Conservation (phyloP, 768 basidiomycete species). For the Coprinellus micaceus region DNA sequence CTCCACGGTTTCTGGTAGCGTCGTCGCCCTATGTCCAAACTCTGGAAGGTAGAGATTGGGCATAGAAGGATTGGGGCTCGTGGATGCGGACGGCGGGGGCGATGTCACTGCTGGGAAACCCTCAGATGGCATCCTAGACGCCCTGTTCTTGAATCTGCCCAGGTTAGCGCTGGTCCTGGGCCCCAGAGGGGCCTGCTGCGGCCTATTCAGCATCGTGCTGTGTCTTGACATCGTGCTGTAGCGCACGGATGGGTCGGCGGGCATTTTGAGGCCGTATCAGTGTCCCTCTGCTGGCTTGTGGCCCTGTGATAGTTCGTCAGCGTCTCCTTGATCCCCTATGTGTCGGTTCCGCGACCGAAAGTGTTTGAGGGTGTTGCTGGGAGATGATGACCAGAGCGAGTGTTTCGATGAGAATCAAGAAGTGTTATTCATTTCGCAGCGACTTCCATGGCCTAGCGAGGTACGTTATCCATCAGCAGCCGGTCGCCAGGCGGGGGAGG, state of each 20-base stretch:
- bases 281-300: neutral
- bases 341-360: neutral
- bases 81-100: constrained; percentile 7
- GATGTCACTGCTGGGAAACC: constrained; percentile 7
- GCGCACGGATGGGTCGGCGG: constrained; percentile 9
- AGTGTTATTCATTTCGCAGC: neutral
- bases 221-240: constrained; percentile 20
- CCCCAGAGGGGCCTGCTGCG: constrained; percentile 23
- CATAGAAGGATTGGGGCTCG: constrained; percentile 6
- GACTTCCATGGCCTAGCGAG: neutral
- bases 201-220: constrained; percentile 25
- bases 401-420: constrained; percentile 4
- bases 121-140: constrained; percentile 14
- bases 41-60: constrained; percentile 10
- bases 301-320: neutral
- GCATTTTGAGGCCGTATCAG: neutral
- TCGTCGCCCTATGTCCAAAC: neutral
- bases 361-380: too few relatives aligned
- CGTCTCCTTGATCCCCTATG: neutral
- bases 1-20: neutral
- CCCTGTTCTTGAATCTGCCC: constrained; percentile 9
- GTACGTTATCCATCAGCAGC: too few relatives aligned
- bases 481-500: too few relatives aligned
- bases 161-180: constrained; percentile 17
- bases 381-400: neutral